Evolutionary conservation across 148 eudicot species (phyloP).

Genomic region (Vaccinium myrtillus): DNA sequence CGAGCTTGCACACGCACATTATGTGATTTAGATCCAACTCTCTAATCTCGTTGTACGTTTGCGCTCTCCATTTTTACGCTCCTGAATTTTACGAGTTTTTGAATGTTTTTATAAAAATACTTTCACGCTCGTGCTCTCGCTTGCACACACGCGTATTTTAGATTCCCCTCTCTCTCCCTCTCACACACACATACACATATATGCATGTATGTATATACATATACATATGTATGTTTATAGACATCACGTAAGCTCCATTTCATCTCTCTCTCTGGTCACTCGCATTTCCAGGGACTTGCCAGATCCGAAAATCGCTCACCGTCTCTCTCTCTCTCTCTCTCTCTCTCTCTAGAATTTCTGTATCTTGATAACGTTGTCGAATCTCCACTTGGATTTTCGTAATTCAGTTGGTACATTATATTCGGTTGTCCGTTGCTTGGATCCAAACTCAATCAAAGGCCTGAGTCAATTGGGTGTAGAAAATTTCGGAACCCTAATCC

Average conservation of each 20-base stretch:
- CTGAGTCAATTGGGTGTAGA: background rate
- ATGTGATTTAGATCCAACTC: too few relatives aligned
- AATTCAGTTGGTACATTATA: background rate
- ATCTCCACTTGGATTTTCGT: background rate
- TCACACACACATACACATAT: too few relatives aligned
- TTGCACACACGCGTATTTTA: too few relatives aligned
- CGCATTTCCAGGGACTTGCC: constrained; percentile 26
- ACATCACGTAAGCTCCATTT: background rate
- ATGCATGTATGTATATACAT: too few relatives aligned
- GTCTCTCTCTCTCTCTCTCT: background rate
- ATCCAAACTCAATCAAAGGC: background rate
- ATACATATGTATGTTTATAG: too few relatives aligned
- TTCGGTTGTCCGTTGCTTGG: background rate
- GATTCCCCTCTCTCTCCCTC: background rate
- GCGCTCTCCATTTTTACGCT: too few relatives aligned
- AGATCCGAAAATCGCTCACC: constrained; percentile 38
- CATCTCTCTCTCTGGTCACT: background rate
- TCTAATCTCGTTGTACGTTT: too few relatives aligned
- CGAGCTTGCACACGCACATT: too few relatives aligned
- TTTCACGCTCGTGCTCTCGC: too few relatives aligned
- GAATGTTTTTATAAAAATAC: too few relatives aligned
- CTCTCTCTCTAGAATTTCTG: background rate
- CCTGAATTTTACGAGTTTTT: too few relatives aligned
- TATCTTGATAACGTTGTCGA: background rate
- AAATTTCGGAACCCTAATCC: background rate